These are phyloP conservation scores for Cladosporium sp. DNA, from an alignment of 2,329 filamentous ascomycete species.

Conservation along the genomic window DNA sequence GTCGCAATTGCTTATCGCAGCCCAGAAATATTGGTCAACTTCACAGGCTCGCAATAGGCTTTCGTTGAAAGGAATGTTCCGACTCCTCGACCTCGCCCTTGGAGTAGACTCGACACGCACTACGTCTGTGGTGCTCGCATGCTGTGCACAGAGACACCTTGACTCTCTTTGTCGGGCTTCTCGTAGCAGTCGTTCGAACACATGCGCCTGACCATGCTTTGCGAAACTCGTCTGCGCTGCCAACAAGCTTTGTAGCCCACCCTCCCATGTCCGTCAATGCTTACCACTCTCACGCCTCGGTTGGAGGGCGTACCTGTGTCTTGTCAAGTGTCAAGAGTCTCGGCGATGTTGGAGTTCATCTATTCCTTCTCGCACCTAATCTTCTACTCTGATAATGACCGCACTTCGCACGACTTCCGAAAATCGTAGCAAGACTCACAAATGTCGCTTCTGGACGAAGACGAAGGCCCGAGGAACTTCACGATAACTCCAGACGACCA, in stretches of 20 bases:
- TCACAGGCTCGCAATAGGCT: no score
- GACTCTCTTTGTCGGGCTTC: not conserved
- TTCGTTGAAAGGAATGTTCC: no score
- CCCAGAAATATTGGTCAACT: no score
- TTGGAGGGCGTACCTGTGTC: not conserved
- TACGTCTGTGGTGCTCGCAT: not conserved
- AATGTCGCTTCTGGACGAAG: not conserved
- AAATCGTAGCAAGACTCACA: no score
- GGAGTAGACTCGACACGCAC: no score
- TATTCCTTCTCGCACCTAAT: no score
- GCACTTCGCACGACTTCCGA: no score
- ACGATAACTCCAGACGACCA: constrained; percentile 22
- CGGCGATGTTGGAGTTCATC: no score
- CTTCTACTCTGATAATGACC: no score
- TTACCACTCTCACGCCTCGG: not conserved
- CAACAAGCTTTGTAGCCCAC: not conserved
- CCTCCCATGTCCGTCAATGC: not conserved
- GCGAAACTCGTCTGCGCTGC: not conserved
- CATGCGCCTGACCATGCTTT: not conserved
- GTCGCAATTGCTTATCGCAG: no score
- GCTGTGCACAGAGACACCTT: not conserved
- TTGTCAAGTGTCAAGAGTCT: no score
- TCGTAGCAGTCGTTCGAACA: not conserved
- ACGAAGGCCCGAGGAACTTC: constrained; percentile 20
- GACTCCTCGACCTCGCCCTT: no score